A percentile compares a stretch with the other conserved stretches of the same genome.
These are phyloP conservation scores for Xylaria sp. DNA, from an alignment of 2,329 filamentous ascomycete species.

Conservation along the genomic window DNA sequence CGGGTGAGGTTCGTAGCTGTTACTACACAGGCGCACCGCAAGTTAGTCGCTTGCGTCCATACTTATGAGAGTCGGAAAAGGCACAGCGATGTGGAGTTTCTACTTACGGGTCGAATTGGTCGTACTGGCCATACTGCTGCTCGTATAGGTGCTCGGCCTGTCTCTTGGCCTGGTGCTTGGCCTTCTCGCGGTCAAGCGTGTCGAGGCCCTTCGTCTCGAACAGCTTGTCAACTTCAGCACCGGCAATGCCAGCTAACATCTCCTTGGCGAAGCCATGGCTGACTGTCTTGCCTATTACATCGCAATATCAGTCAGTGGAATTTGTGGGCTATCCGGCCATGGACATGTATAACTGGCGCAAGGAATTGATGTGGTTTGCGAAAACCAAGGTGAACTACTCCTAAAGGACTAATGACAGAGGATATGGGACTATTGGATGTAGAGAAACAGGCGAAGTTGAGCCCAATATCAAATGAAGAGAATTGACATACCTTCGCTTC, in stretches of 20 bases:
- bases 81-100: neutral
- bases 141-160: conserved; percentile 67
- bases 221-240: conserved; percentile 77
- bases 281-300: conserved; percentile 66
- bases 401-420: too few relatives aligned
- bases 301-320: neutral
- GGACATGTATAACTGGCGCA: neutral
- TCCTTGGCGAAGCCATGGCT: conserved; percentile 80
- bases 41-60: neutral
- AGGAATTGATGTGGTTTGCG: too few relatives aligned
- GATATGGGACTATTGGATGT: neutral
- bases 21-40: neutral
- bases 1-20: conserved; percentile 13
- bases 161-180: conserved; percentile 63
- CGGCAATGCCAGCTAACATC: conserved; percentile 72
- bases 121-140: conserved; percentile 59
- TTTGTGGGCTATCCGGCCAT: too few relatives aligned
- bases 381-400: too few relatives aligned
- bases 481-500: conserved; percentile 62
- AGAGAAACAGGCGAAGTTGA: neutral
- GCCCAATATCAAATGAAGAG: neutral
- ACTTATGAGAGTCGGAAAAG: neutral
- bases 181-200: conserved; percentile 61
- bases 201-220: conserved; percentile 73
- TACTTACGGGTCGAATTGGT: conserved; percentile 64